These are phyloP conservation scores for Verticillium zaregamsianum DNA, from an alignment of 2,329 filamentous ascomycete species.

Conservation along the genomic window DNA sequence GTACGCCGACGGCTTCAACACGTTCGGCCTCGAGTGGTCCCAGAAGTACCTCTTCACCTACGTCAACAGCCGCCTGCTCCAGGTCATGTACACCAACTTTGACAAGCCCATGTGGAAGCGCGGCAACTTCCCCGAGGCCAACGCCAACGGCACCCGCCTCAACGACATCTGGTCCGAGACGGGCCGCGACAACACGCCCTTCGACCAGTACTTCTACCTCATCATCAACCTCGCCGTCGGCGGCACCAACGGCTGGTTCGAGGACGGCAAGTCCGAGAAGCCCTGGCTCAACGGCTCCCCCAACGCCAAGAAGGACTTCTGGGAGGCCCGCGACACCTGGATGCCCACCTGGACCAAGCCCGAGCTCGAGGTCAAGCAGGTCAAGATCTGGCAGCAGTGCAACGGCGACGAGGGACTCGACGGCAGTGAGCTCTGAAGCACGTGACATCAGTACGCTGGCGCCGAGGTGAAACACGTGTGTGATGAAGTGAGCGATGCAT, in stretches of 20 bases:
- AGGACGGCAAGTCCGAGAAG: constrained; percentile 67
- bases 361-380: constrained; percentile 64
- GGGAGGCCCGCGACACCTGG: constrained; percentile 63
- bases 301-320: constrained; percentile 72
- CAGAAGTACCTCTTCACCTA: constrained; percentile 87
- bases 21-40: constrained; percentile 80
- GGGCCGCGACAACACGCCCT: constrained; percentile 60
- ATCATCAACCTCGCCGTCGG: constrained; percentile 74
- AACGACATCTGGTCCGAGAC: constrained; percentile 61
- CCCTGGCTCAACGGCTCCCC: constrained; percentile 71
- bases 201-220: constrained; percentile 72
- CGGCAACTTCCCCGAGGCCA: constrained; percentile 61
- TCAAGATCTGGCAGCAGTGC: constrained; percentile 68
- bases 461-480: background rate
- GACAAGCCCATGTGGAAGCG: constrained; percentile 63
- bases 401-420: constrained; percentile 47
- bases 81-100: constrained; percentile 77
- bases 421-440: constrained; percentile 28
- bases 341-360: constrained; percentile 67
- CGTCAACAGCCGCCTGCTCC: constrained; percentile 73
- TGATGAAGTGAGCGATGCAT: background rate
- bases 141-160: constrained; percentile 62
- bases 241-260: constrained; percentile 79
- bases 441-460: background rate
- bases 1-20: constrained; percentile 66